Percentiles rank a stretch among this genome's conserved stretches.
These are phyloP conservation scores for Gaertneriomyces sp. DNA, from an alignment of 192 early-diverging fungal genomes.

Conservation along the genomic window DNA sequence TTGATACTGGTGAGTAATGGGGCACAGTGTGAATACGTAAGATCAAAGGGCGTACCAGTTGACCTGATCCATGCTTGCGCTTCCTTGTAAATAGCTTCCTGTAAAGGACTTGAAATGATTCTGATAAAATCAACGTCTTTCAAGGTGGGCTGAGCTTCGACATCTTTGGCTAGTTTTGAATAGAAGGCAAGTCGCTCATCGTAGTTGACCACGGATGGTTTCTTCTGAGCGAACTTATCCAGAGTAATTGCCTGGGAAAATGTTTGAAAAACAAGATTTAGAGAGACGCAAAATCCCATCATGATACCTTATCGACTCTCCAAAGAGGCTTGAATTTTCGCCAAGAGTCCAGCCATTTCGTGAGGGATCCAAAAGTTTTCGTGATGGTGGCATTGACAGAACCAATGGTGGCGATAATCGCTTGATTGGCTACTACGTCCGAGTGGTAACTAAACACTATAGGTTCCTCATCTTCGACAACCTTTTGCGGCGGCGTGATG, in stretches of 20 bases:
- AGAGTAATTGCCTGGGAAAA: conserved; percentile 48
- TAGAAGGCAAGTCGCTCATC: conserved; percentile 62
- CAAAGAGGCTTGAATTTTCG: conserved; percentile 59
- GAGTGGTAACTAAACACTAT: conserved; percentile 56
- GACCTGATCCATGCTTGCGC: conserved; percentile 54
- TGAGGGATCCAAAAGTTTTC: conserved; percentile 49
- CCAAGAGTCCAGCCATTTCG: conserved; percentile 54
- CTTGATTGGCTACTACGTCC: conserved; percentile 49
- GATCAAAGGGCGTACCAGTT: conserved; percentile 36
- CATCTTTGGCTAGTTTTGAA: conserved; percentile 56
- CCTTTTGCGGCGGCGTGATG: conserved; percentile 53
- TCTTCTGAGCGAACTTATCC: conserved; percentile 66
- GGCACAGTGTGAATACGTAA: not conserved
- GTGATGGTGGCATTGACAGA: conserved; percentile 47
- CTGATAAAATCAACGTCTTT: conserved; percentile 60
- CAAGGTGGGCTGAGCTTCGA: conserved; percentile 42
- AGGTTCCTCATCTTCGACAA: conserved; percentile 56
- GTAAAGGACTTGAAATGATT: conserved; percentile 48
- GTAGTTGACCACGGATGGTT: conserved; percentile 52
- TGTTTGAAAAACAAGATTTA: conserved; percentile 3
- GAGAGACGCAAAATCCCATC: not conserved
- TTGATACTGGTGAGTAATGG: conserved; percentile 6
- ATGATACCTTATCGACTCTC: conserved; percentile 60
- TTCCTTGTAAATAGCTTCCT: conserved; percentile 52
- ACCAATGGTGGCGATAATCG: conserved; percentile 43